A percentile compares a stretch with the other conserved stretches of the same genome.
These are phyloP conservation scores for Candolleomyces efflorescens DNA, from an alignment of 768 basidiomycete species.

Conservation along the genomic window DNA sequence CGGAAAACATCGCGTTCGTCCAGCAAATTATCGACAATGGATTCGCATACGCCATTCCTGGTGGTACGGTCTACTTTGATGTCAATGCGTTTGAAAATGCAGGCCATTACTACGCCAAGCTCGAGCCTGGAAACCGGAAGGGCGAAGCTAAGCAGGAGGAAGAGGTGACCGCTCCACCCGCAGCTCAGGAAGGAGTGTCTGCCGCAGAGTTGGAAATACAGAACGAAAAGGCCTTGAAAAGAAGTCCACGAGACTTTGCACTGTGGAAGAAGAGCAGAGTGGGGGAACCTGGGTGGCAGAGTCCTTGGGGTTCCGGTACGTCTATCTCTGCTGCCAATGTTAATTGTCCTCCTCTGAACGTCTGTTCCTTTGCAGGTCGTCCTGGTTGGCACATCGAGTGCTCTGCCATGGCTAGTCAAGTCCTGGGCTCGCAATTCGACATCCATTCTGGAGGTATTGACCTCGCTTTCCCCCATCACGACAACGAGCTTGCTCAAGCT, in stretches of 20 bases:
- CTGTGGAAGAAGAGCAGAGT: constrained; percentile 97
- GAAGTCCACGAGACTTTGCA: constrained; percentile 66
- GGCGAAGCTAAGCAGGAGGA: constrained; percentile 10
- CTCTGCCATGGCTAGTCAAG: constrained; percentile 94
- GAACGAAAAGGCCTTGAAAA: constrained; percentile 8
- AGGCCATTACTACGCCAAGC: constrained; percentile 85
- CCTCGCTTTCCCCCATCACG: constrained; percentile 98
- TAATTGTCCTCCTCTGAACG: too few relatives aligned
- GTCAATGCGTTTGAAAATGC: constrained; percentile 77
- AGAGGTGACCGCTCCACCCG: background rate
- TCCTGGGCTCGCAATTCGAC: constrained; percentile 90
- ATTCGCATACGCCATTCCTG: constrained; percentile 56
- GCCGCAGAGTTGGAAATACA: constrained; percentile 4
- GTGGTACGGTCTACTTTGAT: constrained; percentile 91
- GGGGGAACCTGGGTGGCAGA: constrained; percentile 95
- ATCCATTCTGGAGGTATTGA: constrained; percentile 98
- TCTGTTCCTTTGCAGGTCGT: constrained; percentile 48
- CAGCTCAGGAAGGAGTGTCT: background rate
- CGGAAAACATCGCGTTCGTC: constrained; percentile 90
- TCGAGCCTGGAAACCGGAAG: constrained; percentile 56
- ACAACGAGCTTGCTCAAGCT: constrained; percentile 97
- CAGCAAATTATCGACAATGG: constrained; percentile 83
- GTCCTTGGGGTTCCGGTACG: constrained; percentile 72
- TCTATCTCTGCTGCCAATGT: background rate
- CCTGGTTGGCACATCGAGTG: constrained; percentile 99